Evolutionary conservation across 192 early-diverging fungal species (phyloP).

Genomic region (Chytriomyces sp.): DNA sequence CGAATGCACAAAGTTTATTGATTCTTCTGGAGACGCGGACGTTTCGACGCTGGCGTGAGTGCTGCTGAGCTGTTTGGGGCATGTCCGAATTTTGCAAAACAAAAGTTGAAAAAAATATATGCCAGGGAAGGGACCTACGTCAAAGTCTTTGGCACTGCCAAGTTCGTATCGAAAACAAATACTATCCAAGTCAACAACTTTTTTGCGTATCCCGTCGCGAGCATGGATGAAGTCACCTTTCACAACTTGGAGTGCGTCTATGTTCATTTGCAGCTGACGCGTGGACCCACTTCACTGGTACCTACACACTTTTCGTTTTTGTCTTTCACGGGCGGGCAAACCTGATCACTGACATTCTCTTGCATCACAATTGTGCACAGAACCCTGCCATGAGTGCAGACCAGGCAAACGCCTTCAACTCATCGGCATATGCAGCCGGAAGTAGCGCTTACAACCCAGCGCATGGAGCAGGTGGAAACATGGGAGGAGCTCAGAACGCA

Average conservation of each 20-base stretch:
- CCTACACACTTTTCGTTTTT: neutral
- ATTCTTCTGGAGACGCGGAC: neutral
- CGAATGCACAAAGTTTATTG: conserved; percentile 71
- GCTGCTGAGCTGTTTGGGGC: neutral
- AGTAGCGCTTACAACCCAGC: neutral
- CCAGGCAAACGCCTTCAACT: conserved; percentile 27
- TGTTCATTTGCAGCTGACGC: conserved; percentile 65
- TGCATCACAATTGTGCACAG: neutral
- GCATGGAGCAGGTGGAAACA: neutral
- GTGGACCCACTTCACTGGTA: neutral
- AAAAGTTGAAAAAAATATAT: conserved; percentile 25
- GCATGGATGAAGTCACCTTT: conserved; percentile 78
- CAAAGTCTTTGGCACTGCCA: conserved; percentile 68
- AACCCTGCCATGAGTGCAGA: conserved; percentile 17
- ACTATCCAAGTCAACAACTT: conserved; percentile 39
- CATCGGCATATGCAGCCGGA: neutral
- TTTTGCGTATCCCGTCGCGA: conserved; percentile 62
- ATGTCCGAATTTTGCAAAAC: neutral
- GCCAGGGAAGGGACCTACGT: conserved; percentile 70
- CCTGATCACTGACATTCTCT: too few species aligned
- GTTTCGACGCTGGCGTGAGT: conserved; percentile 19
- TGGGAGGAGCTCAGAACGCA: neutral
- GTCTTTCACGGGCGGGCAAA: too few species aligned
- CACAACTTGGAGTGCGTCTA: conserved; percentile 75
- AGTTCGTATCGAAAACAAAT: conserved; percentile 66